Percentiles rank a stretch among this genome's conserved stretches.
phyloP scores from a whole-genome alignment of 2,329 filamentous ascomycete species.

The Trichophyton mentagrophytes region DNA sequence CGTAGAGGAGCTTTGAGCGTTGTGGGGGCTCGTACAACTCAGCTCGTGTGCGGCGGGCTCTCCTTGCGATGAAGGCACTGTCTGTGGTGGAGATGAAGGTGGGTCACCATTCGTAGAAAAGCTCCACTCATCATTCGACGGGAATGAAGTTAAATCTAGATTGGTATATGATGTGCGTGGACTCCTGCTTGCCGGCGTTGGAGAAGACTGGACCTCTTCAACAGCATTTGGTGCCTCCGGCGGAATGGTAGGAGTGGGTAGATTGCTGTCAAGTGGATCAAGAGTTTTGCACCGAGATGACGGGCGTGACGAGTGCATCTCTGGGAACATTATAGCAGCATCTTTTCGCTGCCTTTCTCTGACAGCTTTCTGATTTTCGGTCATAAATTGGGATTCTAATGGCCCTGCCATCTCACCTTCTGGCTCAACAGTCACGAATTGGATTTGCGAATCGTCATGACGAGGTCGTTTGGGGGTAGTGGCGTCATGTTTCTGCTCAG shows the following conservation, averaged over 20 bases:
- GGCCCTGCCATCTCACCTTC: slow-evolving; percentile 42
- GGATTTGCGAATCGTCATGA: slow-evolving; percentile 71
- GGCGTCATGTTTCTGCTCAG: slow-evolving; percentile 10
- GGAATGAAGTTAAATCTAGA: slow-evolving; percentile 8
- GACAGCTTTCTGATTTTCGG: slow-evolving; percentile 67
- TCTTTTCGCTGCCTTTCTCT: slow-evolving; percentile 56
- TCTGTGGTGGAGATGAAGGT: slow-evolving; percentile 24
- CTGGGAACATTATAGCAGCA: slow-evolving; percentile 53
- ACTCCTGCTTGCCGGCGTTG: slow-evolving; percentile 34
- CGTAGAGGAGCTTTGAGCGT: not conserved
- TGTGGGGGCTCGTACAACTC: not conserved
- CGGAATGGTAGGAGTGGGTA: slow-evolving; percentile 27
- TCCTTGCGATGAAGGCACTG: not conserved
- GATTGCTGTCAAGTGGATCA: slow-evolving; percentile 17
- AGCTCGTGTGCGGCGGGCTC: not conserved
- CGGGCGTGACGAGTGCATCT: slow-evolving; percentile 43
- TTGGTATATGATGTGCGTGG: slow-evolving; percentile 3
- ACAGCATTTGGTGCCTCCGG: slow-evolving; percentile 31
- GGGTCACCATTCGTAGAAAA: slow-evolving; percentile 19
- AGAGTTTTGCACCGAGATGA: slow-evolving; percentile 16
- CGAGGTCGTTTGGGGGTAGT: slow-evolving; percentile 44
- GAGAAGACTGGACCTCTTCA: slow-evolving; percentile 40
- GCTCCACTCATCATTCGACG: slow-evolving; percentile 9
- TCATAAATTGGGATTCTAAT: slow-evolving; percentile 58
- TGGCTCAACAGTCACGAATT: slow-evolving; percentile 54